phyloP scores from a whole-genome alignment of 371 early-diverging fungal genomes.

The Basidiobolus heterosporus region DNA sequence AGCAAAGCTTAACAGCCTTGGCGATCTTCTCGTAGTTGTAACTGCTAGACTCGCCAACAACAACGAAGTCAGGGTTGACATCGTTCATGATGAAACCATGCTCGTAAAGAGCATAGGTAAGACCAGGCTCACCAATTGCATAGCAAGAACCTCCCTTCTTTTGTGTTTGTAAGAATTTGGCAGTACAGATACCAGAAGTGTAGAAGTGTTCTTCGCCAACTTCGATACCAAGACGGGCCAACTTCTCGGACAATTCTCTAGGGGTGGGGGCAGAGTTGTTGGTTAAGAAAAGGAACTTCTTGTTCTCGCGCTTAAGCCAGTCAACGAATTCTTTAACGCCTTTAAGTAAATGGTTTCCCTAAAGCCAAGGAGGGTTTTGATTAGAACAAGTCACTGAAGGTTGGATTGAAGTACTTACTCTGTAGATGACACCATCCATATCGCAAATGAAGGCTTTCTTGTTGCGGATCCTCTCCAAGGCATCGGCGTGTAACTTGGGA shows the following conservation, averaged over 20 bases:
- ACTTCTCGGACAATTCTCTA: conserved; percentile 38
- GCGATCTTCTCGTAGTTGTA: conserved; percentile 43
- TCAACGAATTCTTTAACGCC: conserved; percentile 48
- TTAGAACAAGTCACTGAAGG: not conserved
- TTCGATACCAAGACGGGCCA: conserved; percentile 37
- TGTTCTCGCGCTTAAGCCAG: conserved; percentile 36
- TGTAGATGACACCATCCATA: conserved; percentile 56
- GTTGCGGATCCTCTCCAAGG: conserved; percentile 27
- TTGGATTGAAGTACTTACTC: conserved; percentile 17
- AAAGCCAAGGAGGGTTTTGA: conserved; percentile 3
- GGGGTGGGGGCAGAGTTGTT: conserved; percentile 55
- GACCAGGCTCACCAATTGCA: conserved; percentile 46
- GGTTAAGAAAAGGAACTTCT: conserved; percentile 46
- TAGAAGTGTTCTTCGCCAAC: conserved; percentile 40
- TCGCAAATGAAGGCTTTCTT: conserved; percentile 47
- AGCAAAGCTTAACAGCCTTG: conserved; percentile 40
- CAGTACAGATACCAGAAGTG: conserved; percentile 45
- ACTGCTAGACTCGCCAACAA: conserved; percentile 38
- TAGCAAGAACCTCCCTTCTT: conserved; percentile 37
- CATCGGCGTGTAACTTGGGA: no score
- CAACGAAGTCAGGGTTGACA: conserved; percentile 43
- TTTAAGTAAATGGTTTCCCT: conserved; percentile 31
- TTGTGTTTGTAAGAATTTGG: conserved; percentile 38
- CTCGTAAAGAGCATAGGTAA: conserved; percentile 43
- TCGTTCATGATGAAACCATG: conserved; percentile 48